Evolutionary conservation across 371 early-diverging fungal genomes (phyloP).

Genomic region (Entomophthora muscae): DNA sequence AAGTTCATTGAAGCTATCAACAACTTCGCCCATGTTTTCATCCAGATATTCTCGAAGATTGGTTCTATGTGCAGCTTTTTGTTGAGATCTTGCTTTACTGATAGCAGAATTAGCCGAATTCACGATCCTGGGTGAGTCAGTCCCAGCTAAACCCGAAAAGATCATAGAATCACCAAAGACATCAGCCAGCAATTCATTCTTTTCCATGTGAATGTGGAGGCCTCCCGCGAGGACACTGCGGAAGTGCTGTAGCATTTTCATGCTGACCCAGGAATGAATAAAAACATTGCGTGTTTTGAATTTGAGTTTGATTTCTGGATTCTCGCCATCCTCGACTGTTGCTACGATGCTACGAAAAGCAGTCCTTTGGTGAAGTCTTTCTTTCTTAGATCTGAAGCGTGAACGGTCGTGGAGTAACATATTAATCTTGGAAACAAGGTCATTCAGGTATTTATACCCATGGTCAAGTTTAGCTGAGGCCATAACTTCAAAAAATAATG

Average conservation of each 20-base stretch:
- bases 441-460: background rate
- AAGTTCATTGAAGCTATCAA: background rate
- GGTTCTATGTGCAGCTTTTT: background rate
- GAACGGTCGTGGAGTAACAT: background rate
- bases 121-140: background rate
- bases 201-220: conserved; percentile 6
- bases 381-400: conserved; percentile 5
- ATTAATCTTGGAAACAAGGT: conserved; percentile 1
- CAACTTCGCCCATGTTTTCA: background rate
- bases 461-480: background rate
- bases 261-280: background rate
- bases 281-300: background rate
- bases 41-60: background rate
- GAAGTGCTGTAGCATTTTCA: conserved; percentile 2
- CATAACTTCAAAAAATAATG: conserved; percentile 4
- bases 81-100: background rate
- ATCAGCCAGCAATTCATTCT: background rate
- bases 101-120: background rate
- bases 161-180: conserved; percentile 1
- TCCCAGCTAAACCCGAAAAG: background rate
- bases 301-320: conserved; percentile 4
- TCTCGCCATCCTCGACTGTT: conserved; percentile 1
- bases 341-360: conserved; percentile 7
- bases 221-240: background rate
- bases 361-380: conserved; percentile 2